Conservation (phyloP, 208 protist genomes). For the Trypanosoma boissoni region DNA sequence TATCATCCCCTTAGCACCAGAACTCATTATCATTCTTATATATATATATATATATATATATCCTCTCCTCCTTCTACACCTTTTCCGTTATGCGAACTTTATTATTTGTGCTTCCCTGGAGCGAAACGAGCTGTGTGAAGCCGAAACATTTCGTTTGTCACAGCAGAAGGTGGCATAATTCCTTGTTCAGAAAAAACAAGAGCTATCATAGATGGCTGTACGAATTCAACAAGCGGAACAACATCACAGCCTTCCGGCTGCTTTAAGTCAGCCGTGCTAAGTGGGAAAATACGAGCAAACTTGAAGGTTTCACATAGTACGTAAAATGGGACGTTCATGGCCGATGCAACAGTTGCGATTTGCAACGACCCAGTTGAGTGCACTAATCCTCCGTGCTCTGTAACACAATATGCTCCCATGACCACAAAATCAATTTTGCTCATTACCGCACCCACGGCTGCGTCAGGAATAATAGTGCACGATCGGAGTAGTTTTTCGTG, state of each 20-base stretch:
- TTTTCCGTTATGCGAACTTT: not conserved
- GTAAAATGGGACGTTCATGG: conserved; percentile 97
- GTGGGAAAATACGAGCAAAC: conserved; percentile 96
- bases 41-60: too few species aligned
- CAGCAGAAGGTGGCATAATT: conserved; percentile 98
- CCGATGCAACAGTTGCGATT: conserved; percentile 94
- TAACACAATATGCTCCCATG: conserved; percentile 97
- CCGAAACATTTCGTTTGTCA: conserved; percentile 98
- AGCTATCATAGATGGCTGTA: conserved; percentile 83
- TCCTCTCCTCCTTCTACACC: not conserved
- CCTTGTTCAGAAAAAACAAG: conserved; percentile 99
- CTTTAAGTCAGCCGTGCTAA: conserved; percentile 92
- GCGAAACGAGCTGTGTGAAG: conserved; percentile 76
- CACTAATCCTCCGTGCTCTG: conserved; percentile 99
- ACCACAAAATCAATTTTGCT: conserved; percentile 96
- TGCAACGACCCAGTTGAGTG: conserved; percentile 98
- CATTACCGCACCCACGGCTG: conserved; percentile 81
- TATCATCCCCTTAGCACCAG: too few species aligned
- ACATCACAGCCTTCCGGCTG: conserved; percentile 57
- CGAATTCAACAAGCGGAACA: conserved; percentile 84
- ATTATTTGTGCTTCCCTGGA: conserved; percentile 48
- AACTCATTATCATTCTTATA: too few species aligned
- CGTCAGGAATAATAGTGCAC: conserved; percentile 89
- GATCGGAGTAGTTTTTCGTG: conserved; percentile 55
- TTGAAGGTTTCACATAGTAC: conserved; percentile 99